phyloP scores from a whole-genome alignment of 2,329 filamentous ascomycete genomes.

The Sarocladium strictum region DNA sequence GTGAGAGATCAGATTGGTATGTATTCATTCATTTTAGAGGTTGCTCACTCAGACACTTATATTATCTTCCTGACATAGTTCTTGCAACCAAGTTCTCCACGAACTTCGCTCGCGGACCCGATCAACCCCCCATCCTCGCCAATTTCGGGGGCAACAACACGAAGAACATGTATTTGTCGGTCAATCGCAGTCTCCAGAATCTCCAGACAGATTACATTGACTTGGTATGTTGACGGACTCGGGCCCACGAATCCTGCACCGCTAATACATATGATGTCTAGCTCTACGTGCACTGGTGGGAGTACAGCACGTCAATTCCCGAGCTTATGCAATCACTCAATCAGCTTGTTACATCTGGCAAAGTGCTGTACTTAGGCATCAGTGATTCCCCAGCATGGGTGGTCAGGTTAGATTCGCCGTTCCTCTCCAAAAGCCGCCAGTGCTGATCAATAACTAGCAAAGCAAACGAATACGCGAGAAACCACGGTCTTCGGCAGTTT shows the following conservation, averaged over 20 bases:
- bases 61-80: too few relatives aligned
- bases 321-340: slow-evolving; percentile 67
- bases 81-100: slow-evolving; percentile 65
- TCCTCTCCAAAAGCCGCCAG: neutral
- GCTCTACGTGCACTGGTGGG: slow-evolving; percentile 63
- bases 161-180: slow-evolving; percentile 53
- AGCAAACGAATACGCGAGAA: slow-evolving; percentile 63
- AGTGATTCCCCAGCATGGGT: slow-evolving; percentile 67
- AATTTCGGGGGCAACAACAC: slow-evolving; percentile 54
- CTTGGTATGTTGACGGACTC: slow-evolving; percentile 33
- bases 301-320: slow-evolving; percentile 58
- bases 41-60: too few relatives aligned
- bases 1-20: slow-evolving; percentile 58
- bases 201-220: slow-evolving; percentile 66
- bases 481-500: slow-evolving; percentile 65
- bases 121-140: slow-evolving; percentile 37
- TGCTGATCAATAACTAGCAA: slow-evolving; percentile 31
- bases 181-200: slow-evolving; percentile 52
- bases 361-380: slow-evolving; percentile 61
- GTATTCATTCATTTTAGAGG: too few relatives aligned
- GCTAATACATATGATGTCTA: slow-evolving; percentile 16
- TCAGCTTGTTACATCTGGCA: slow-evolving; percentile 50
- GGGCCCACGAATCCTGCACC: neutral
- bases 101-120: slow-evolving; percentile 42
- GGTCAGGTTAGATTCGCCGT: slow-evolving; percentile 33